Evolutionary conservation across 23 red algal species (phyloP).

Genomic region (Gracilaria caudata): DNA sequence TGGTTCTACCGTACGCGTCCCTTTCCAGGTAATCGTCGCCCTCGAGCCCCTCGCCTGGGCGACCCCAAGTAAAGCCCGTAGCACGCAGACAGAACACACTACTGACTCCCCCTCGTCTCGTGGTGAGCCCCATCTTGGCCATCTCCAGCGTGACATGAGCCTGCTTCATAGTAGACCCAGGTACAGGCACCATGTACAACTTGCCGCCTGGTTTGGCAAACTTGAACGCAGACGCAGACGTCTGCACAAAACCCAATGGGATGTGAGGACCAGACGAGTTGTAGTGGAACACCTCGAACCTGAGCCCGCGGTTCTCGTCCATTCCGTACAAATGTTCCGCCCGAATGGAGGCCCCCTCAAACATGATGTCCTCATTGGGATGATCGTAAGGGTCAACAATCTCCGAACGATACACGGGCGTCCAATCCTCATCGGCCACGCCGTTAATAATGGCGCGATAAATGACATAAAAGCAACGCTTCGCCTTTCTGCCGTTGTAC

Average conservation of each 20-base stretch:
- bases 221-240: slow-evolving; percentile 68
- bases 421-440: slow-evolving; percentile 77
- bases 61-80: slow-evolving; percentile 55
- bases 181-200: slow-evolving; percentile 73
- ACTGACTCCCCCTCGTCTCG: slow-evolving; percentile 52
- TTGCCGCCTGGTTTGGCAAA: slow-evolving; percentile 69
- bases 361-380: slow-evolving; percentile 40
- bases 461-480: slow-evolving; percentile 57
- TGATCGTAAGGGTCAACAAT: slow-evolving; percentile 38
- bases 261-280: slow-evolving; percentile 54
- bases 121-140: slow-evolving; percentile 70
- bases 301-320: slow-evolving; percentile 63
- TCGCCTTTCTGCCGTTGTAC: slow-evolving; percentile 23
- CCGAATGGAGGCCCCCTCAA: slow-evolving; percentile 61
- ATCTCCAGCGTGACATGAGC: slow-evolving; percentile 67
- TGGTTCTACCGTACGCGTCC: slow-evolving; percentile 61
- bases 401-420: slow-evolving; percentile 71
- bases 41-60: slow-evolving; percentile 39
- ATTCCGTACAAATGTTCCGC: slow-evolving; percentile 76
- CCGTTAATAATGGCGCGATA: slow-evolving; percentile 75
- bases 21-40: slow-evolving; percentile 67
- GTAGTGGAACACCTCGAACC: slow-evolving; percentile 74
- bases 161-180: slow-evolving; percentile 46
- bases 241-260: slow-evolving; percentile 71
- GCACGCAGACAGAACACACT: slow-evolving; percentile 63